These are phyloP conservation scores for Phytophthora constricta DNA, from an alignment of 352 stramenopile genomes.

Conservation along the genomic window DNA sequence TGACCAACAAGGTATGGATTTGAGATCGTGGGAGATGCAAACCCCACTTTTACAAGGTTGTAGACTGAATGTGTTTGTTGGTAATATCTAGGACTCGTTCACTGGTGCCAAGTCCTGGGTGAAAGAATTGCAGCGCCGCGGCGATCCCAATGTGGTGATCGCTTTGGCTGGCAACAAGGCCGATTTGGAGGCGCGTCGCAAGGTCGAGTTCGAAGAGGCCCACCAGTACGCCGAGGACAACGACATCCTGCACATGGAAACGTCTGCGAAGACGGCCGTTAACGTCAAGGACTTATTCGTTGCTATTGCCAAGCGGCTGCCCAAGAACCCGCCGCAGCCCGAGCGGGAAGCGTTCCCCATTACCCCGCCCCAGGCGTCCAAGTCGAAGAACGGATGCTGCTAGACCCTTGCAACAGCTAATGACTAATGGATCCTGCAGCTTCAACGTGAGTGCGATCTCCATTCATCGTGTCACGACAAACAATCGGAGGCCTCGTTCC, in stretches of 20 bases:
- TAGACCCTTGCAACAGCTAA: slow-evolving; percentile 48
- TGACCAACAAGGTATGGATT: slow-evolving; percentile 93
- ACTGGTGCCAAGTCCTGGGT: slow-evolving; percentile 99
- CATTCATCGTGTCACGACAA: slow-evolving; percentile 24
- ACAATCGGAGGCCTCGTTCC: slow-evolving; percentile 22
- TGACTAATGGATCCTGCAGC: slow-evolving; percentile 42
- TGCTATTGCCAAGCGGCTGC: slow-evolving; percentile 92
- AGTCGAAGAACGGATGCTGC: slow-evolving; percentile 83
- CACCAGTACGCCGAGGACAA: slow-evolving; percentile 99
- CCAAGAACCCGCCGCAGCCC: slow-evolving; percentile 83
- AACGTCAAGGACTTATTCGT: slow-evolving; percentile 99
- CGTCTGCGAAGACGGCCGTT: slow-evolving; percentile 98
- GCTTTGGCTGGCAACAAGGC: slow-evolving; percentile 98
- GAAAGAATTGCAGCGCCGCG: slow-evolving; percentile 99
- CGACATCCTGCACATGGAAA: slow-evolving; percentile 99
- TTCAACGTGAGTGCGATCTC: slow-evolving; percentile 34
- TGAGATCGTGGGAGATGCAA: background rate
- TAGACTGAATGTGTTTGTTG: slow-evolving; percentile 13
- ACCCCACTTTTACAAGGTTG: slow-evolving; percentile 5
- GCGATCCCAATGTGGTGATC: slow-evolving; percentile 98
- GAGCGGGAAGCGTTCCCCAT: slow-evolving; percentile 88
- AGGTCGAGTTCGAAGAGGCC: slow-evolving; percentile 97
- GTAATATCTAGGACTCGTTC: slow-evolving; percentile 90
- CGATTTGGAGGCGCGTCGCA: slow-evolving; percentile 96
- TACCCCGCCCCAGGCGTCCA: slow-evolving; percentile 75